Evolutionary conservation across 2,329 filamentous ascomycete genomes (phyloP), one percentile per base, ranked within the genome.

Genomic region (Claviceps sp.): DNA sequence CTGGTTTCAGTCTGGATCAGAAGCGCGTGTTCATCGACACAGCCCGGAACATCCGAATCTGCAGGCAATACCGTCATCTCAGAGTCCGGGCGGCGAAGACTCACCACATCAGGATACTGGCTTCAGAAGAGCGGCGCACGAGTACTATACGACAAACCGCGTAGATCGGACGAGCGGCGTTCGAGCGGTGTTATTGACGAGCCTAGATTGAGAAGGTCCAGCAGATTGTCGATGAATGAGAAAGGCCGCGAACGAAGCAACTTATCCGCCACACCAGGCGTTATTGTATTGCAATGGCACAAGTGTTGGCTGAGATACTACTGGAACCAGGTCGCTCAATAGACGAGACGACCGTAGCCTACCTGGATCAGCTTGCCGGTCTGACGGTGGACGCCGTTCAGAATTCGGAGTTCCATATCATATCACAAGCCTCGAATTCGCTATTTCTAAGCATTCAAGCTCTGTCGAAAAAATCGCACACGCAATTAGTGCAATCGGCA

Each of bases 401-500:
- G 49, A 79, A 80, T 24, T 82, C 78, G 6, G 93, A 98, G 67
- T 84, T 85, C 0, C 82, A 88, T 55, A 82, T 81, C 0, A 78
- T 97, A n/a, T 74, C 85, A 0, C 88, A 96, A 61, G 77, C 82
- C 52, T 84, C 86, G 3, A 88, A 96, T 56, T 86, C 87, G 0
- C 78, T 86, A 42, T 77, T 91, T 14, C 79, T 95, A 42, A 87
- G 88, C 0, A 77, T 97, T 1, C 93, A 98, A 65, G 79, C 82
- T 0, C 80, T 97, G 48, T 91, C 90, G 7, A 95, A 95, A 60
- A 86, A 87, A 59, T 95, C 90, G 0, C 85, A 96, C 67, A 87
- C 85, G 63, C 77, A 84, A 18, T 83, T 97, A 57, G 89, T 96
- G 59, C 76, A 83, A 50, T 93, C 91, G 4, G 83, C 87, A 22